These are phyloP conservation scores for Chalaropsis thielavioides DNA, from an alignment of 2,329 filamentous ascomycete species.

Conservation along the genomic window DNA sequence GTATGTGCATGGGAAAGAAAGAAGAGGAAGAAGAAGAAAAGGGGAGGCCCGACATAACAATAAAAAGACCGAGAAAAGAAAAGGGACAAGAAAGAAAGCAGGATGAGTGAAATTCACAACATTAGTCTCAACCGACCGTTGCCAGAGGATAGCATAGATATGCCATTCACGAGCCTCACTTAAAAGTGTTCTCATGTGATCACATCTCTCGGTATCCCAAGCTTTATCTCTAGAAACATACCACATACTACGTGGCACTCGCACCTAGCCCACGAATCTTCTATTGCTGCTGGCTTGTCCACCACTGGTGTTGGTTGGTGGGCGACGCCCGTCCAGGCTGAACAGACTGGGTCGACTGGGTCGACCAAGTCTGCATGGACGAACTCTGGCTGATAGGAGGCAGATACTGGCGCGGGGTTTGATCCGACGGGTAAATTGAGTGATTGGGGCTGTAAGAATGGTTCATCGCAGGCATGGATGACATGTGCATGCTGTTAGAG, in stretches of 20 bases:
- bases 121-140: too few relatives aligned
- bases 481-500: constrained; percentile 43
- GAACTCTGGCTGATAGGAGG: constrained; percentile 41
- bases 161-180: neutral
- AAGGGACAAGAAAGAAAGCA: neutral
- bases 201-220: neutral
- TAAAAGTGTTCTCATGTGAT: neutral
- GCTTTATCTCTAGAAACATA: too few relatives aligned
- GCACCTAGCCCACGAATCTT: neutral
- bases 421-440: constrained; percentile 46
- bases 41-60: neutral
- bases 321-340: neutral
- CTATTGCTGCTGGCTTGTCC: constrained; percentile 32
- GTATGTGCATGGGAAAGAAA: neutral
- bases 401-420: constrained; percentile 53
- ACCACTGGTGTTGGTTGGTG: constrained; percentile 34
- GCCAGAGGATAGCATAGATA: neutral
- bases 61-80: constrained; percentile 9
- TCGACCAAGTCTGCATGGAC: constrained; percentile 37
- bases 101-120: too few relatives aligned
- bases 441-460: constrained; percentile 44
- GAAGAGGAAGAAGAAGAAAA: neutral
- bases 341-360: constrained; percentile 45
- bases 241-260: too few relatives aligned
- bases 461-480: constrained; percentile 46